Percentiles rank a stretch among this genome's conserved stretches.
Conservation (phyloP, 2,329 filamentous ascomycete genomes). For the Periconia macrospinosa region DNA sequence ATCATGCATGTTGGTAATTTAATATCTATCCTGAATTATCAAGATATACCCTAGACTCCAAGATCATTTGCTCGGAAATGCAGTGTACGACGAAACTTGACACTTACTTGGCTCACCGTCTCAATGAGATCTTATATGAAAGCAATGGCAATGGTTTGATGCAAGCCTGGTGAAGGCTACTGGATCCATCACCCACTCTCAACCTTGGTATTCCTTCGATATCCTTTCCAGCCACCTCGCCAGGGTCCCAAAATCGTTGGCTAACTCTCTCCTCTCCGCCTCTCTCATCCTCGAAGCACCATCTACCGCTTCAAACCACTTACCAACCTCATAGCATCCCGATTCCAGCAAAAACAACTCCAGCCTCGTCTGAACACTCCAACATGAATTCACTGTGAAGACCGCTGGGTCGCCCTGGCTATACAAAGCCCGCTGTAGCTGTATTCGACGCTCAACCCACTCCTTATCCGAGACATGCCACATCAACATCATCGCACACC, state of each 20-base stretch:
- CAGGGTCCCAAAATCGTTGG: slow-evolving; percentile 13
- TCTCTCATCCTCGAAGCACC: slow-evolving; percentile 9
- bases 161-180: not conserved
- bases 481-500: slow-evolving; percentile 21
- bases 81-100: no score
- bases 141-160: no score
- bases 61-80: no score
- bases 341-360: slow-evolving; percentile 21
- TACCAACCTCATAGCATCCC: slow-evolving; percentile 11
- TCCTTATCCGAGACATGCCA: slow-evolving; percentile 9
- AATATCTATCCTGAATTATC: not conserved
- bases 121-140: no score
- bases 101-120: no score
- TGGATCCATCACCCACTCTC: not conserved
- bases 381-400: not conserved
- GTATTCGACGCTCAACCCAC: slow-evolving; percentile 2
- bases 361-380: slow-evolving; percentile 16
- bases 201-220: slow-evolving; percentile 1
- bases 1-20: not conserved
- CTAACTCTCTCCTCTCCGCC: slow-evolving; percentile 12
- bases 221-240: slow-evolving; percentile 16
- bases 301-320: slow-evolving; percentile 16
- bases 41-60: not conserved
- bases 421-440: not conserved
- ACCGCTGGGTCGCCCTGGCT: not conserved